phyloP scores from a whole-genome alignment of 2,329 filamentous ascomycete species.

The Stagonosporopsis cucurbitacearum region DNA sequence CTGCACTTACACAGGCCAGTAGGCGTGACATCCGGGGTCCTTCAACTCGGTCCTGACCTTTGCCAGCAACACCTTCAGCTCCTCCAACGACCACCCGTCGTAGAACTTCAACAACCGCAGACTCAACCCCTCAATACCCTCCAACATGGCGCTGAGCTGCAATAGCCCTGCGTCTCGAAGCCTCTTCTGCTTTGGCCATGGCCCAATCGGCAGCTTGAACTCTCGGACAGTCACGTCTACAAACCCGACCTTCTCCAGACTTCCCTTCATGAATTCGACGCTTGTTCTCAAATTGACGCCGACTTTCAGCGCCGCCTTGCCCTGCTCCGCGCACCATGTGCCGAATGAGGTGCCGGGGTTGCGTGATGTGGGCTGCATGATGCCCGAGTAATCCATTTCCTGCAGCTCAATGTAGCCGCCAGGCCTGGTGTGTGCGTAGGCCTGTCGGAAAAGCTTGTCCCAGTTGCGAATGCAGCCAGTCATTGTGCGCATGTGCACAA shows the following conservation, averaged over 20 bases:
- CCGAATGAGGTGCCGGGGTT: slow-evolving; percentile 32
- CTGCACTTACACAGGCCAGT: slow-evolving; percentile 39
- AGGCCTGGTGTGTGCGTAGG: slow-evolving; percentile 52
- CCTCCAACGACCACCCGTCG: slow-evolving; percentile 34
- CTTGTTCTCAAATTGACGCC: slow-evolving; percentile 28
- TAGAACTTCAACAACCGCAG: slow-evolving; percentile 33
- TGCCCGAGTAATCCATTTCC: slow-evolving; percentile 40
- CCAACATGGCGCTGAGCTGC: slow-evolving; percentile 38
- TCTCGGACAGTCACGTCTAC: slow-evolving; percentile 26
- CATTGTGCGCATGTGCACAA: slow-evolving; percentile 62
- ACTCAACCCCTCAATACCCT: slow-evolving; percentile 37
- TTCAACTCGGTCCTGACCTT: slow-evolving; percentile 39
- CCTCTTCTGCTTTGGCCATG: slow-evolving; percentile 29
- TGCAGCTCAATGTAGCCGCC: slow-evolving; percentile 41
- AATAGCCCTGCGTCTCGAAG: slow-evolving; percentile 33
- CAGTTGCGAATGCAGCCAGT: slow-evolving; percentile 62
- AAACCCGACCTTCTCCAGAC: slow-evolving; percentile 28
- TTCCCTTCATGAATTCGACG: slow-evolving; percentile 29
- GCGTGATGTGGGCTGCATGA: slow-evolving; percentile 41
- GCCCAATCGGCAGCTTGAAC: slow-evolving; percentile 32
- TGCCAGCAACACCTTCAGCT: slow-evolving; percentile 45
- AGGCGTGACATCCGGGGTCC: slow-evolving; percentile 35
- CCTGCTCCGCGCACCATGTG: slow-evolving; percentile 30
- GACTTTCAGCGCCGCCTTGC: slow-evolving; percentile 29
- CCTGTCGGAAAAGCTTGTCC: slow-evolving; percentile 55